Percentiles rank a stretch among this genome's conserved stretches.
Evolutionary conservation across 2,329 filamentous ascomycete species (phyloP).

Genomic region (Fusarium buxicola): DNA sequence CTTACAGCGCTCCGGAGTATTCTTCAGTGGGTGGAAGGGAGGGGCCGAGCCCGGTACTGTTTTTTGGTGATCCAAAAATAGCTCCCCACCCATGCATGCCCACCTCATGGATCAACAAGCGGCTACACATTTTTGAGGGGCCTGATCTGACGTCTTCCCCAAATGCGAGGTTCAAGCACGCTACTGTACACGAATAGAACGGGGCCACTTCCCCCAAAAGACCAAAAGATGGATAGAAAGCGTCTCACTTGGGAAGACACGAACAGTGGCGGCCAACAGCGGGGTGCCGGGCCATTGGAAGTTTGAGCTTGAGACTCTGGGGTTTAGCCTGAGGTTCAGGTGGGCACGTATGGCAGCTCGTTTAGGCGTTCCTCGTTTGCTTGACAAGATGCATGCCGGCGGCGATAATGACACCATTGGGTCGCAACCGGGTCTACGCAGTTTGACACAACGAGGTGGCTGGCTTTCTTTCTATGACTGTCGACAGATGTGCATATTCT

Average conservation of each 20-base stretch:
- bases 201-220: conserved; percentile 16
- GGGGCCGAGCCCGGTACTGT: conserved; percentile 15
- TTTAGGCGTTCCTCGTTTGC: conserved; percentile 5
- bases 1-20: conserved; percentile 3
- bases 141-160: conserved; percentile 15
- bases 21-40: conserved; percentile 18
- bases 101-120: neutral
- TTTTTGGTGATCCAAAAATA: conserved; percentile 35
- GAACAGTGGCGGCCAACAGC: conserved; percentile 8
- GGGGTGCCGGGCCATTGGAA: neutral
- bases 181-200: conserved; percentile 35
- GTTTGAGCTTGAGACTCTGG: conserved; percentile 17
- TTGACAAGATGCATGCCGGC: neutral
- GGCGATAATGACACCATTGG: conserved; percentile 4
- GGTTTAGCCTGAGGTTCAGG: conserved; percentile 26
- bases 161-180: conserved; percentile 1
- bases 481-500: neutral
- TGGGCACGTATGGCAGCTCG: conserved; percentile 23
- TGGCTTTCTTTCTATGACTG: conserved; percentile 6
- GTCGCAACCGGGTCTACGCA: neutral
- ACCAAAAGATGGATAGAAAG: conserved; percentile 6
- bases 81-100: too few species aligned
- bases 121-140: neutral
- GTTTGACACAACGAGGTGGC: conserved; percentile 13
- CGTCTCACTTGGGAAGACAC: conserved; percentile 31